phyloP scores from a whole-genome alignment of 495 filamentous ascomycete genomes.

The Penicillium waksmanii region DNA sequence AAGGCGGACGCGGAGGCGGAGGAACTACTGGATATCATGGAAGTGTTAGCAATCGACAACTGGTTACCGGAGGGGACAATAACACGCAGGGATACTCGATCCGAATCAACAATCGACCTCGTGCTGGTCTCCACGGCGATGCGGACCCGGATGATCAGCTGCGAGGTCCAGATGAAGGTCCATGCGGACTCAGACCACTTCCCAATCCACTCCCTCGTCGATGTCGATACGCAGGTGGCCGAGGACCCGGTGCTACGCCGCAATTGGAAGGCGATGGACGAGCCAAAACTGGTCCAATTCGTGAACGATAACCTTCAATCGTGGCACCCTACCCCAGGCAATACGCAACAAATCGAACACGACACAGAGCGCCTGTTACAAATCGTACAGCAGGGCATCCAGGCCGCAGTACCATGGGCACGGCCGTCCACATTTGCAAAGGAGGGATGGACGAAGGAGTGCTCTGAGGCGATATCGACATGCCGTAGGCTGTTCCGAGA shows the following conservation, averaged over 20 bases:
- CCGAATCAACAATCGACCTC: constrained; percentile 16
- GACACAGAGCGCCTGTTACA: not conserved
- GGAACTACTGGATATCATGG: constrained; percentile 2
- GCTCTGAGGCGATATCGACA: constrained; percentile 11
- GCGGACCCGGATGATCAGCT: not conserved
- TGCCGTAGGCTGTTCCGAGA: not conserved
- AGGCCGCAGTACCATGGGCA: constrained; percentile 13
- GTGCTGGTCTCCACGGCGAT: not conserved
- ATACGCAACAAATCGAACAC: constrained; percentile 1
- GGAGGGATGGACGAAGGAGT: constrained; percentile 15
- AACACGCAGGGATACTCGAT: constrained; percentile 3
- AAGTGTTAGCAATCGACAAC: constrained; percentile 2
- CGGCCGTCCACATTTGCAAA: constrained; percentile 12
- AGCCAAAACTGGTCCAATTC: constrained; percentile 7
- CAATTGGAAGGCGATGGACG: constrained; percentile 22
- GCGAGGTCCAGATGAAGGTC: not conserved
- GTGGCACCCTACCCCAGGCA: not conserved
- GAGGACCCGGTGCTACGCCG: not conserved
- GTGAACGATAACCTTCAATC: not conserved
- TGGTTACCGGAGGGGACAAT: constrained; percentile 6
- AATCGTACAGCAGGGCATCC: constrained; percentile 5
- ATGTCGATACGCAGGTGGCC: not conserved
- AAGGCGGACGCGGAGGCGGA: not conserved
- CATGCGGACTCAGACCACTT: constrained; percentile 19
- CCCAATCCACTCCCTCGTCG: constrained; percentile 9